Evolutionary conservation across 371 early-diverging fungal genomes (phyloP), one percentile per base, ranked within the genome.

Genomic region (Apophysomyces elegans): DNA sequence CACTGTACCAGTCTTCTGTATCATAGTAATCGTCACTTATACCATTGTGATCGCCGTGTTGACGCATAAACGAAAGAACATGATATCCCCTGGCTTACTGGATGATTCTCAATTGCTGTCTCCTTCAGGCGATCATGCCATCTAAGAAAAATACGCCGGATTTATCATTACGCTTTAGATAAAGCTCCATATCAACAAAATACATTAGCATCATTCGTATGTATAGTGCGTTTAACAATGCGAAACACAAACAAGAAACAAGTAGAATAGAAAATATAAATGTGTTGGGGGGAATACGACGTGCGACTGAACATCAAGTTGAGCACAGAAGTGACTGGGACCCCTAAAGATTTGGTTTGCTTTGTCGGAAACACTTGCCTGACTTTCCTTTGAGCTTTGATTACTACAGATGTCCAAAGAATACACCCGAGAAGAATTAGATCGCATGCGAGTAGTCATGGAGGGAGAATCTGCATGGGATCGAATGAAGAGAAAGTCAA

Each of bases 1-100:
- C 26, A 62, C 68, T 32, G 75, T 84, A 45, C 84, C 84, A 36
- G 56, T 73, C 14, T 41, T 79, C 43, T 84, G 84, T 46, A 74
- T 84, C 13, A 14, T 81, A 21, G 72, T 70, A 39, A 84, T 84
- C 18, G 57, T 78, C 44, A 72, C 70, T 58, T 84, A 84, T 71
- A 84, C 84, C 62, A 79, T 75, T 39, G 74, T 74, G 16, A 73
- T 83, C 39, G 79, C 70, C 12, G 78, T 80, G 8, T 64, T 83
- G 1, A 76, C 76, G 2, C 72, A 74, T 37, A 70, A 83, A 68
- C 74, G 65, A 70, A 70, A 62, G 60, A 21, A 4, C 9, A 16
- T 60, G 11, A 50, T 50, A 5, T 21, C 54, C 5, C 54, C 54
- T 9, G 54, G 54, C 5, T 21, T 50, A 21, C 21, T 21, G n/a